phyloP scores from a whole-genome alignment of 75 land plant species.

The Cryptomeria japonica region DNA sequence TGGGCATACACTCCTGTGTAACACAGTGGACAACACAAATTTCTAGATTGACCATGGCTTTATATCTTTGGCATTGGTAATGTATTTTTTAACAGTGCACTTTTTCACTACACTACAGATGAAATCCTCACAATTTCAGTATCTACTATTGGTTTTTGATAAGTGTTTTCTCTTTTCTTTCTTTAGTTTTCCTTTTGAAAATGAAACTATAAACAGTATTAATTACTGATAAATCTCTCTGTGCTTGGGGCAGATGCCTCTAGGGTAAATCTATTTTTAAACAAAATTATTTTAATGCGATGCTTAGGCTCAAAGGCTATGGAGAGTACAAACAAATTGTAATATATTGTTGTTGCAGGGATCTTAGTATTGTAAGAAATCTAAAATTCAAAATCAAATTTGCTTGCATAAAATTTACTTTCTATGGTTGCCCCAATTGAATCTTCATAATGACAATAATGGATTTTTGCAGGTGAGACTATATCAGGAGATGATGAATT shows the following conservation, averaged over 20 bases:
- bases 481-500: constrained; percentile 92
- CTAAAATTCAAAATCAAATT: neutral
- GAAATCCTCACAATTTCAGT: neutral
- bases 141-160: neutral
- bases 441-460: neutral
- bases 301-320: neutral
- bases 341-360: neutral
- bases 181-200: neutral
- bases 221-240: neutral
- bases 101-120: neutral
- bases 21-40: too few species aligned
- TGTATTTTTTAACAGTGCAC: neutral
- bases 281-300: neutral
- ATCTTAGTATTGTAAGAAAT: neutral
- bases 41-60: too few species aligned
- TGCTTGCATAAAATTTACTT: neutral
- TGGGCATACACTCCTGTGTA: too few species aligned
- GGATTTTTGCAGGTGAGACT: constrained; percentile 62
- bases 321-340: neutral
- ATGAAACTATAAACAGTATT: neutral
- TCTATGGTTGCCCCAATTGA: neutral
- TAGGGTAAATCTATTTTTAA: neutral
- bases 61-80: neutral
- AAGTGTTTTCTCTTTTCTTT: neutral
- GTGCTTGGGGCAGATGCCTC: neutral